A percentile compares a stretch with the other conserved stretches of the same genome.
phyloP scores from a whole-genome alignment of 768 basidiomycete species.

The Tylopilus plumbeoviolaceoides region DNA sequence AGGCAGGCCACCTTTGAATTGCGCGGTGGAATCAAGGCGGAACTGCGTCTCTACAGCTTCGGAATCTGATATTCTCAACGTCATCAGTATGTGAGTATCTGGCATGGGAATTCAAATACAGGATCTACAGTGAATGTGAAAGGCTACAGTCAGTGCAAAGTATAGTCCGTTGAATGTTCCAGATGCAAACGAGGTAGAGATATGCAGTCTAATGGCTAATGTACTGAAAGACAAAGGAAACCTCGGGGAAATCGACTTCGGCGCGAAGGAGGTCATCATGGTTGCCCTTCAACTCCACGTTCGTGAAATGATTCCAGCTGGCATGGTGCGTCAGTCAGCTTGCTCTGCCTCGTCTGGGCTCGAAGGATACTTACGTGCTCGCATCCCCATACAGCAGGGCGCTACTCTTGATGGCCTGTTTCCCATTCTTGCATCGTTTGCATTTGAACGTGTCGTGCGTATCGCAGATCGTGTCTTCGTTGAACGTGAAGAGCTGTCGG shows the following conservation, averaged over 20 bases:
- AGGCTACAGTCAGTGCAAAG: not conserved
- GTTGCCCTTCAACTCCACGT: conserved; percentile 79
- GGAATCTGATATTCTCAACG: too few species aligned
- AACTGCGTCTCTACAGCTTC: too few species aligned
- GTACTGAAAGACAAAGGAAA: conserved; percentile 96
- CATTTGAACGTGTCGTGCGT: conserved; percentile 99
- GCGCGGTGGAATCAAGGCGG: too few species aligned
- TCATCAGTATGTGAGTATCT: too few species aligned
- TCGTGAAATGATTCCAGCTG: conserved; percentile 98
- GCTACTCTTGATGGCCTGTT: conserved; percentile 75
- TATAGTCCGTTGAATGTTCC: conserved; percentile 10
- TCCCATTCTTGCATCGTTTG: conserved; percentile 84
- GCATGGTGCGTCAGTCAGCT: not conserved
- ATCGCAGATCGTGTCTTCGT: conserved; percentile 81
- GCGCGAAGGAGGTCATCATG: conserved; percentile 94
- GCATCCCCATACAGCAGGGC: conserved; percentile 94
- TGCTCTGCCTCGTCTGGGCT: not conserved
- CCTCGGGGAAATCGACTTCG: conserved; percentile 76
- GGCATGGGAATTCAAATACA: too few species aligned
- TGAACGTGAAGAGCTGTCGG: conserved; percentile 88
- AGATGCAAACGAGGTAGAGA: not conserved
- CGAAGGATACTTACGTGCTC: conserved; percentile 72
- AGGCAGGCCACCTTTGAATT: too few species aligned
- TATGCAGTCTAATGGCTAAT: conserved; percentile 66
- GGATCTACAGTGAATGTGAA: not conserved